Base-by-base conservation (phyloP, 768 basidiomycete species). In the Lactifluus subvellereus region DNA sequence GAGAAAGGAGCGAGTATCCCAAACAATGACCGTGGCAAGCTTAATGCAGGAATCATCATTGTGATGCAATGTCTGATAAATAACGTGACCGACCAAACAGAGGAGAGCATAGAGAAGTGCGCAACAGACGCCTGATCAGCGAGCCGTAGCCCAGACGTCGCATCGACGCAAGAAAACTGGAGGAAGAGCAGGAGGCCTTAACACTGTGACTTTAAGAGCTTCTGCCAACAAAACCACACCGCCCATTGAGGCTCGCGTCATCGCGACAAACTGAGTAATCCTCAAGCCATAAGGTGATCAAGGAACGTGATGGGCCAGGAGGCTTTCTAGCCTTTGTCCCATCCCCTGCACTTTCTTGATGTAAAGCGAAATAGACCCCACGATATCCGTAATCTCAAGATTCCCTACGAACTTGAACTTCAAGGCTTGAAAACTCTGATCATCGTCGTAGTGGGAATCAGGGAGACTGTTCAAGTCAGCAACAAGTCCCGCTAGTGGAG, bases 391-490 rank as follows among this genome's bases (percentile, higher is more conserved):
- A 5, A 60, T 38, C 47, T 50, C 58, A 13, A 60, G 42, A 22
- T 60, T 38, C 27, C 63, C 63, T 11, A 64, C 18, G 8, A 64
- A 60, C 11, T 32, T 20, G 42, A 38, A 50, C 48, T 60, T 64
- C n/a, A 64, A 32, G 16, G 33, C 40, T 48, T 56, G 58, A 37
- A 64, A 64, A 38, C n/a, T 11, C n/a, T 30, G 27, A 38, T 64
- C 58, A 16, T 32, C 16, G 14, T 47, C 42, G 10, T 60, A 60
- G 33, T 60, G 45, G 7, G 54, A 60, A 37, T 45, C 33, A 2
- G 63, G 63, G 42, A 60, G 63, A 38, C 63, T 64, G 27, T 10
- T 22, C 1, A 37, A 40, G 42, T 64, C 40, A 64, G 59, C 18
- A 30, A 14, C 22, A 49, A 38, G 33, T 27, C n/a, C 10, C 16